These are phyloP conservation scores for Cutaneotrichosporon sp. DNA, from an alignment of 1,284 basidiomycete genomes.

Conservation along the genomic window DNA sequence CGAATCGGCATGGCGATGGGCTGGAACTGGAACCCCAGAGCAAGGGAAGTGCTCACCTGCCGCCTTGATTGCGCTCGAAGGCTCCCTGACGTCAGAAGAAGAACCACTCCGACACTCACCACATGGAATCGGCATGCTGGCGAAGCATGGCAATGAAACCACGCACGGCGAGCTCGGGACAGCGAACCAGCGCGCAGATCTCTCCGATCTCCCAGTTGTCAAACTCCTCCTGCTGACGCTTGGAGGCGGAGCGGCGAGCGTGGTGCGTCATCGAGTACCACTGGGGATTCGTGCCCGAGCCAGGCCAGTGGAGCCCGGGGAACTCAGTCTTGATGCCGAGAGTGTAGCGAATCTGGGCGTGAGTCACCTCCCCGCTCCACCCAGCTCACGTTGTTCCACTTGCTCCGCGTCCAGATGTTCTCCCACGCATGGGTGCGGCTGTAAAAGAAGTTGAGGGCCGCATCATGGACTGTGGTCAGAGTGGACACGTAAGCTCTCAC, in stretches of 20 bases:
- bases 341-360: slow-evolving; percentile 31
- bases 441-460: slow-evolving; percentile 35
- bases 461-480: slow-evolving; percentile 34
- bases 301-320: slow-evolving; percentile 38
- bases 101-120: slow-evolving; percentile 7
- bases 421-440: slow-evolving; percentile 35
- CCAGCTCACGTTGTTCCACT: slow-evolving; percentile 1
- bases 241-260: slow-evolving; percentile 5
- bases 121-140: slow-evolving; percentile 30
- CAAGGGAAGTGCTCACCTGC: slow-evolving; percentile 26
- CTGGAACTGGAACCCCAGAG: too few species aligned
- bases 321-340: slow-evolving; percentile 32
- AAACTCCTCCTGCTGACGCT: neutral
- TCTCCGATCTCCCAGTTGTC: slow-evolving; percentile 26
- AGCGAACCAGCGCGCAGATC: slow-evolving; percentile 35
- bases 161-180: slow-evolving; percentile 35
- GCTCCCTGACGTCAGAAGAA: slow-evolving; percentile 34
- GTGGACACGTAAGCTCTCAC: slow-evolving; percentile 22
- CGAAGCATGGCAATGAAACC: slow-evolving; percentile 42
- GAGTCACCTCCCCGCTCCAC: neutral
- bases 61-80: slow-evolving; percentile 32
- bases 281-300: slow-evolving; percentile 23
- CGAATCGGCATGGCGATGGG: too few species aligned
- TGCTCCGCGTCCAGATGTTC: slow-evolving; percentile 16
- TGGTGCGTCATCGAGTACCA: slow-evolving; percentile 15